A percentile compares a stretch with the other conserved stretches of the same genome.
Evolutionary conservation across 129 eudicot genomes (phyloP).

Genomic region (Rutidosis leptorrhynchoides): DNA sequence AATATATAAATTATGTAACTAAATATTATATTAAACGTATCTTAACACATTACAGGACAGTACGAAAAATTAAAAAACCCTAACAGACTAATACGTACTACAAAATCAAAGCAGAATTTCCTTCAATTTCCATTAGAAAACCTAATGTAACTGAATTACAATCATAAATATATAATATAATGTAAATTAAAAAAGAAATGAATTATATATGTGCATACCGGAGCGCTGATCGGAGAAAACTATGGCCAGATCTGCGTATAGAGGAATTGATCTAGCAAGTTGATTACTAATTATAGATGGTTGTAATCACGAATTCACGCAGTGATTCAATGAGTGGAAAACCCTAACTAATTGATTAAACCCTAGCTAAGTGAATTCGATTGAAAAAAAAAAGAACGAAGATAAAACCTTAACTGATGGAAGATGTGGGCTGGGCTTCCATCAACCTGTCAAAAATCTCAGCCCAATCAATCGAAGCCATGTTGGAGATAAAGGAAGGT

Average conservation of each 20-base stretch:
- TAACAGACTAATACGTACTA: neutral
- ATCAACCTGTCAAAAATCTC: too few relatives aligned
- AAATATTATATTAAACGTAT: neutral
- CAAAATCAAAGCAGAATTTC: neutral
- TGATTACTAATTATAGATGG: constrained; percentile 16
- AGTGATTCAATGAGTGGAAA: too few relatives aligned
- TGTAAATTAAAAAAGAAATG: neutral
- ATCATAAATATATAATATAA: neutral
- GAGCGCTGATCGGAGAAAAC: constrained; percentile 23
- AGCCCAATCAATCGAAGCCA: too few relatives aligned
- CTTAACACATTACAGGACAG: constrained; percentile 23
- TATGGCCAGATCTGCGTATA: constrained; percentile 31
- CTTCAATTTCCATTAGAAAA: constrained; percentile 4
- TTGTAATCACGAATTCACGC: too few relatives aligned
- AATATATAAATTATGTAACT: neutral
- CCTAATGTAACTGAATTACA: constrained; percentile 9
- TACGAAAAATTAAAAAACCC: constrained; percentile 3
- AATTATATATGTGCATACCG: constrained; percentile 13
- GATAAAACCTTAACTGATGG: too few relatives aligned
- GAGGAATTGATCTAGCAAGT: constrained; percentile 29
- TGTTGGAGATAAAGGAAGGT: too few relatives aligned
- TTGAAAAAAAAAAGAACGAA: too few relatives aligned
- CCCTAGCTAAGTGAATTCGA: too few relatives aligned
- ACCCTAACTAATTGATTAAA: too few relatives aligned
- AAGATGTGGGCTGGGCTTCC: too few relatives aligned